Evolutionary conservation across 116 monocot genomes (phyloP).

Genomic region (Zostera marina): DNA sequence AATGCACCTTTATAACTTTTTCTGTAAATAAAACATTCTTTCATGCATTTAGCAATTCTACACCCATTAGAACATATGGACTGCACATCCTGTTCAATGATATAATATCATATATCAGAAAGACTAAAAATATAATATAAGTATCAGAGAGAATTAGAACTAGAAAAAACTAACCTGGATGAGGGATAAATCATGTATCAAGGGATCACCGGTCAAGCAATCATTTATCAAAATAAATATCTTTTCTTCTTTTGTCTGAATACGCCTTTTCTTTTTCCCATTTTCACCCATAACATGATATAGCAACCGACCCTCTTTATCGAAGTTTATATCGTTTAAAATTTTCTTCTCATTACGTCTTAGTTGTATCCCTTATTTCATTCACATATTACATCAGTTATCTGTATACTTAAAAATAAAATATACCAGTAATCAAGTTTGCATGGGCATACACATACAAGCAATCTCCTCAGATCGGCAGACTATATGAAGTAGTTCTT

Average conservation of each 20-base stretch:
- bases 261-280: slow-evolving; percentile 83
- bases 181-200: slow-evolving; percentile 75
- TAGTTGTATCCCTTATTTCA: slow-evolving; percentile 77
- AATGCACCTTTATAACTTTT: slow-evolving; percentile 76
- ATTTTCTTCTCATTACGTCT: slow-evolving; percentile 92
- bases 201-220: slow-evolving; percentile 88
- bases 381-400: background rate
- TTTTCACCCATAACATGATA: slow-evolving; percentile 76
- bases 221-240: slow-evolving; percentile 88
- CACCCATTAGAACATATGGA: slow-evolving; percentile 86
- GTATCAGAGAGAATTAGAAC: background rate
- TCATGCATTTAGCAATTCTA: slow-evolving; percentile 93
- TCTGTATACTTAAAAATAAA: background rate
- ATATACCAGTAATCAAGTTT: background rate
- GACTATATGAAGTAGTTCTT: slow-evolving; percentile 66
- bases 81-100: slow-evolving; percentile 41
- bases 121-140: background rate
- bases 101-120: slow-evolving; percentile 3
- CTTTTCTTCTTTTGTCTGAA: slow-evolving; percentile 92
- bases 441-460: slow-evolving; percentile 44
- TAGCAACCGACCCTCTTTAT: slow-evolving; percentile 60
- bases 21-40: slow-evolving; percentile 78
- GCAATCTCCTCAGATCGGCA: slow-evolving; percentile 68
- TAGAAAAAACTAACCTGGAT: slow-evolving; percentile 37
- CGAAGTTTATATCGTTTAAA: slow-evolving; percentile 77